Base-by-base conservation (phyloP, 345 rosid genomes). In the Eutrema yunnanense region DNA sequence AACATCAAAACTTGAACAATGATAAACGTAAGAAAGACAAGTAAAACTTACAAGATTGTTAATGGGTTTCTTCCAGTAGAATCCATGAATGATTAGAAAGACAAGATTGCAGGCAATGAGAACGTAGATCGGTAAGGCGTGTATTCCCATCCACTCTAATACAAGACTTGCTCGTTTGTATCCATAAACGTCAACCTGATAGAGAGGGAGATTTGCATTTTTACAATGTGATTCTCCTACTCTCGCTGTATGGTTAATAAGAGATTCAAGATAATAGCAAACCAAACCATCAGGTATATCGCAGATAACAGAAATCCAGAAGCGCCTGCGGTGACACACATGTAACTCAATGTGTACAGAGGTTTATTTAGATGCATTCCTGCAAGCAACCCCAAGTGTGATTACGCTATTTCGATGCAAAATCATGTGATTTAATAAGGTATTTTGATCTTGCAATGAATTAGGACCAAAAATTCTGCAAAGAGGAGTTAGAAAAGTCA, bases 361-460 rank as follows among this genome's bases (percentile, higher is more conserved):
- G 89, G 89, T 81, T 92, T 92, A 78, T 90, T 92, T 78, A 92
- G 50, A 62, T 80, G 90, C 96, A 92, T 86, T 62, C 98, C 96
- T 92, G 38, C 44, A 63, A 41, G 19, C 62, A 76, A 80, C 58
- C 56, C 16, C 30, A 10, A 63, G 32, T 54, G 22, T 67, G 4
- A 4, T 22, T 16, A 48, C 2, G 19, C 8, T 41, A 16, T 14
- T 9, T 68, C 29, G 4, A 69, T 19, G 14, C 37, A 42, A 68
- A 47, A 61, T 6, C 22, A 19, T 7, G 48, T 50, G 36, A 50
- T 6, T 48, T 16, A 1, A 34, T 34, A 47, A 64, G 9, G 47
- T 50, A 32, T 19, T 53, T 38, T 67, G 61, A 26, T 61, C 11
- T 61, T 42, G 26, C 13, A 41, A 27, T 61, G 65, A 44, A 62